Conservation (phyloP, 2,329 filamentous ascomycete genomes). For the Neurospora sp. region DNA sequence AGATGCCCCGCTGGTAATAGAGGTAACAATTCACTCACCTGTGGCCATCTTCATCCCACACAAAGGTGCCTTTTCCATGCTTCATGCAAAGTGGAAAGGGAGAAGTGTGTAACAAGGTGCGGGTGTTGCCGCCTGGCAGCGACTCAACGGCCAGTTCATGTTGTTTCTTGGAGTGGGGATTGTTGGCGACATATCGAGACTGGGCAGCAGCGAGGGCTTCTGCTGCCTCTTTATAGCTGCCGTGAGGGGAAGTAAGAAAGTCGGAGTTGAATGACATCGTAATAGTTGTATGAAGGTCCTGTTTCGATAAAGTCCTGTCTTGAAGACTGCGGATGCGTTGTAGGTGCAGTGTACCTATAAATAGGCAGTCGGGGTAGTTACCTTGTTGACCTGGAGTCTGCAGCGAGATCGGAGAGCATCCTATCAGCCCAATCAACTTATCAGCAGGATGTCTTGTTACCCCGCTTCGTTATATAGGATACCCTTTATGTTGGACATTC, state of each 20-base stretch:
- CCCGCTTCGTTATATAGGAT: neutral
- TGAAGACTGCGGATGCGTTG: no score
- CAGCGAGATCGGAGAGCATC: neutral
- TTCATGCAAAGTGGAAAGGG: constrained; percentile 28
- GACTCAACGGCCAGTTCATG: constrained; percentile 27
- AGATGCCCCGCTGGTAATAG: neutral
- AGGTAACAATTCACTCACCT: constrained; percentile 9
- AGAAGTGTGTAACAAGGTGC: constrained; percentile 30
- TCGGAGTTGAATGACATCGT: neutral
- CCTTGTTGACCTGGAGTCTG: neutral
- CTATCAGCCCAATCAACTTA: neutral
- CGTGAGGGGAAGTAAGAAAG: neutral
- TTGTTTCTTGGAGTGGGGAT: constrained; percentile 28
- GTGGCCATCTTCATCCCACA: constrained; percentile 25
- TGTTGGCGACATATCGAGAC: constrained; percentile 25
- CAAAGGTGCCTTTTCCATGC: constrained; percentile 17
- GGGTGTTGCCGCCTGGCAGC: constrained; percentile 38
- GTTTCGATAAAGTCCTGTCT: no score
- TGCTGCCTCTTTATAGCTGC: neutral
- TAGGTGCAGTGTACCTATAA: neutral
- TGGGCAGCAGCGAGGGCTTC: constrained; percentile 24
- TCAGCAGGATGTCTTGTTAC: neutral
- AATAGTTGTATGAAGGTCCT: neutral
- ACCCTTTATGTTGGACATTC: no score
- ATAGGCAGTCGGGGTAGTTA: neutral